phyloP scores from a whole-genome alignment of 2,329 filamentous ascomycete species.

The Beauveria sp. region DNA sequence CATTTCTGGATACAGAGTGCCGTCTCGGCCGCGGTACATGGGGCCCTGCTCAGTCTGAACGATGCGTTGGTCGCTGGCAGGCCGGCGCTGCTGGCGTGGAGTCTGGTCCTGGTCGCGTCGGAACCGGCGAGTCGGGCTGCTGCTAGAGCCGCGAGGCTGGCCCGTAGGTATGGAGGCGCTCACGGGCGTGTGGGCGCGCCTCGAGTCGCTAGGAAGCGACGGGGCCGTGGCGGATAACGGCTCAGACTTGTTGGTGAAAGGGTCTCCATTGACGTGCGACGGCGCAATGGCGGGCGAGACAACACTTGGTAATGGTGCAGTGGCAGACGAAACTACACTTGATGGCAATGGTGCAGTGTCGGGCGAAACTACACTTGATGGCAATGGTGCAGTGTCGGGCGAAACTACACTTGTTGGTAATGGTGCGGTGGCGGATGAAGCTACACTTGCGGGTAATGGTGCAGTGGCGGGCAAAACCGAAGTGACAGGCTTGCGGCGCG shows the following conservation, averaged over 20 bases:
- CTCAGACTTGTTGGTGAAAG: background rate
- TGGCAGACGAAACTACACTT: no score
- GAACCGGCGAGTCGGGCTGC: slow-evolving; percentile 14
- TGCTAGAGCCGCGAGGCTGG: slow-evolving; percentile 25
- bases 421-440: background rate
- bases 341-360: no score
- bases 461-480: background rate
- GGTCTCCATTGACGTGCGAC: background rate
- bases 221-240: background rate
- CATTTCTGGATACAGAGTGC: slow-evolving; percentile 35
- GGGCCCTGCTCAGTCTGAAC: slow-evolving; percentile 26
- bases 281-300: background rate
- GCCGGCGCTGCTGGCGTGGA: slow-evolving; percentile 15
- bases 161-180: background rate
- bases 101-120: slow-evolving; percentile 15
- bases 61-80: slow-evolving; percentile 24
- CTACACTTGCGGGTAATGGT: background rate
- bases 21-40: slow-evolving; percentile 29
- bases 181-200: background rate
- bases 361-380: background rate
- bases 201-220: background rate
- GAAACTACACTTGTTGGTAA: background rate
- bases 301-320: background rate
- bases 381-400: background rate
- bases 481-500: slow-evolving; percentile 1